Percentiles rank a stretch among this genome's conserved stretches.
Evolutionary conservation across 176 grass and related monocot genomes (phyloP).

Genomic region (Triticum turgidum): DNA sequence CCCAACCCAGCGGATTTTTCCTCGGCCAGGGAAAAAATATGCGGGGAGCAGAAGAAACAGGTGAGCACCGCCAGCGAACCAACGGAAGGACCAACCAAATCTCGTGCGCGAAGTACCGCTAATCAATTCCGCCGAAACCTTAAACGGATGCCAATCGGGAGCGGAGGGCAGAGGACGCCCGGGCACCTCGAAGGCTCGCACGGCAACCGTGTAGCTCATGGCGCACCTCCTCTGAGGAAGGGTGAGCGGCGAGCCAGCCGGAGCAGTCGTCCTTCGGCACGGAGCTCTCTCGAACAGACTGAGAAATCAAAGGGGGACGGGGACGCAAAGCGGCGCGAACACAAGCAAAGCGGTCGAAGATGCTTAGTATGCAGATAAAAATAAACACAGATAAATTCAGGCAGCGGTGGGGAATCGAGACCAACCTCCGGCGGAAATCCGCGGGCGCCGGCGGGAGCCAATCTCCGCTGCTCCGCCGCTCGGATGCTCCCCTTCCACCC

Average conservation of each 20-base stretch:
- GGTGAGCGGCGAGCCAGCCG: too few species aligned
- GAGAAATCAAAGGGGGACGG: background rate
- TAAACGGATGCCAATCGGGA: conserved; percentile 29
- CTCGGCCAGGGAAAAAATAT: background rate
- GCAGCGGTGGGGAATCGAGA: background rate
- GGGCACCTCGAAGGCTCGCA: background rate
- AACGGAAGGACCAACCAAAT: conserved; percentile 19
- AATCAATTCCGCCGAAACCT: conserved; percentile 25
- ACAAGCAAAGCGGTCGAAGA: too few species aligned
- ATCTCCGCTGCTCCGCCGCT: background rate
- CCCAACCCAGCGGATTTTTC: background rate
- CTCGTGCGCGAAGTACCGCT: background rate
- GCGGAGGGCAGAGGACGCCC: background rate
- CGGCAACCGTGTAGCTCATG: background rate
- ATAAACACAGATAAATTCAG: background rate
- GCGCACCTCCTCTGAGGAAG: background rate
- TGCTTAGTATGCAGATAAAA: too few species aligned
- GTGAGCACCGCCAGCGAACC: background rate
- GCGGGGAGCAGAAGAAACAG: background rate
- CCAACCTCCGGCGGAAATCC: conserved; percentile 34
- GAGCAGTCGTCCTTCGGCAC: too few species aligned
- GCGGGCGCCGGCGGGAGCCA: background rate
- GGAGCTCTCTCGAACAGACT: too few species aligned
- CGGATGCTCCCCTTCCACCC: background rate
- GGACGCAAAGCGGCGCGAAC: too few species aligned